Conservation (phyloP, 495 filamentous ascomycete genomes). For the Penicillium ucsense region DNA sequence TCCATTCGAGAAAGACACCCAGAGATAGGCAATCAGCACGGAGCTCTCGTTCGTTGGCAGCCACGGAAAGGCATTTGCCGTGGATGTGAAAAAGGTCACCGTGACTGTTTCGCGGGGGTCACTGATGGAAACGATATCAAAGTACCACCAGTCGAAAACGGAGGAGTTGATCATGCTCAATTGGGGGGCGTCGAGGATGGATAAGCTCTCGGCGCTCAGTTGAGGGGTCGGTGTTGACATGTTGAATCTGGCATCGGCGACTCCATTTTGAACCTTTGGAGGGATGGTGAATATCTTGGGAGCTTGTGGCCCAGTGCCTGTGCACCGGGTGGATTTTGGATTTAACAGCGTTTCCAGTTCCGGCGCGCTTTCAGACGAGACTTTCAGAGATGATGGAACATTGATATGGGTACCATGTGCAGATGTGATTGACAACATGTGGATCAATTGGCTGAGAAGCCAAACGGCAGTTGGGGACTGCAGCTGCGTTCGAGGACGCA, state of each 20-base stretch:
- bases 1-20: slow-evolving; percentile 18
- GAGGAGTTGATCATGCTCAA: slow-evolving; percentile 16
- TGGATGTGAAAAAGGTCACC: slow-evolving; percentile 21
- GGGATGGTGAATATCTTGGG: slow-evolving; percentile 7
- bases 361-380: no score
- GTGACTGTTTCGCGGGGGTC: slow-evolving; percentile 13
- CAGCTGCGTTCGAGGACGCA: no score
- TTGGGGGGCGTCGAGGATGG: slow-evolving; percentile 22
- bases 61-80: slow-evolving; percentile 13
- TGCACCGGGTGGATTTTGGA: no score
- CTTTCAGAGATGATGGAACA: no score
- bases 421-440: no score
- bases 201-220: slow-evolving; percentile 2
- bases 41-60: slow-evolving; percentile 6
- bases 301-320: no score
- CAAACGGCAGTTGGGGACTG: no score
- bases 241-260: slow-evolving; percentile 4
- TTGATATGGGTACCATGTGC: no score
- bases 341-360: no score
- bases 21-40: slow-evolving; percentile 15
- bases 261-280: slow-evolving; percentile 4
- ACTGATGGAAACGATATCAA: slow-evolving; percentile 20
- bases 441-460: no score
- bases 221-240: neutral
- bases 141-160: slow-evolving; percentile 36